These are phyloP conservation scores for Phytophthora palmivora DNA, from an alignment of 352 stramenopile species.

Conservation along the genomic window DNA sequence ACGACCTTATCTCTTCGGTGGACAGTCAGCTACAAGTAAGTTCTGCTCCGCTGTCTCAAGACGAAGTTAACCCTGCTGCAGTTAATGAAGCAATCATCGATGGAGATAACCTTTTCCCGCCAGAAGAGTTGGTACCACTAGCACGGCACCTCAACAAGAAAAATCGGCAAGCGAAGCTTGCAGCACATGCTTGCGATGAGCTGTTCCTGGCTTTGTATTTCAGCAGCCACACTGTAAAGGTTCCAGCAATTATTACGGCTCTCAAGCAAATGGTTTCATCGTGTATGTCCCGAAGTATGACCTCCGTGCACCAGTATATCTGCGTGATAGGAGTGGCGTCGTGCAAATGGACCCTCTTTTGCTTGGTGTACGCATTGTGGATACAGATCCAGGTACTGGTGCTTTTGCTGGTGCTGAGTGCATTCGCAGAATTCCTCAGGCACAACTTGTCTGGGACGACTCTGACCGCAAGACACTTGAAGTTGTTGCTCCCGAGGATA, in stretches of 20 bases:
- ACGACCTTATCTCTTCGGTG: slow-evolving; percentile 70
- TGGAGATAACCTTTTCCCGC: slow-evolving; percentile 50
- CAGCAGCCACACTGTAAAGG: slow-evolving; percentile 83
- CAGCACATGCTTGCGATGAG: slow-evolving; percentile 88
- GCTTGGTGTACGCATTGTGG: slow-evolving; percentile 71
- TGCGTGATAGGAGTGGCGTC: slow-evolving; percentile 85
- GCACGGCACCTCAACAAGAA: slow-evolving; percentile 91
- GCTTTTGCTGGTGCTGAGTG: slow-evolving; percentile 65
- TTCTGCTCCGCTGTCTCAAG: neutral
- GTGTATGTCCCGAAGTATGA: slow-evolving; percentile 95
- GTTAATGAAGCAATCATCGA: slow-evolving; percentile 20
- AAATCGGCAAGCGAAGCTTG: slow-evolving; percentile 91
- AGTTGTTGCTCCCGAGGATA: slow-evolving; percentile 28
- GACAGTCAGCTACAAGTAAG: slow-evolving; percentile 62
- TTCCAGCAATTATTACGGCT: slow-evolving; percentile 88
- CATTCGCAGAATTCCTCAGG: slow-evolving; percentile 73
- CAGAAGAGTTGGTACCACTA: slow-evolving; percentile 76
- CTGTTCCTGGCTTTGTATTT: slow-evolving; percentile 95
- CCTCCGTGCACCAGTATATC: slow-evolving; percentile 91
- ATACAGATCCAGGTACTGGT: slow-evolving; percentile 62
- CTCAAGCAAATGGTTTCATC: slow-evolving; percentile 94
- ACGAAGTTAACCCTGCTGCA: neutral
- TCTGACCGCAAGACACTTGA: slow-evolving; percentile 40
- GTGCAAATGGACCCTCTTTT: slow-evolving; percentile 87
- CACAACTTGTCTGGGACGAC: slow-evolving; percentile 40